phyloP scores from a whole-genome alignment of 805 yeast species.

The Hemisphaericaspora nanyangensis region DNA sequence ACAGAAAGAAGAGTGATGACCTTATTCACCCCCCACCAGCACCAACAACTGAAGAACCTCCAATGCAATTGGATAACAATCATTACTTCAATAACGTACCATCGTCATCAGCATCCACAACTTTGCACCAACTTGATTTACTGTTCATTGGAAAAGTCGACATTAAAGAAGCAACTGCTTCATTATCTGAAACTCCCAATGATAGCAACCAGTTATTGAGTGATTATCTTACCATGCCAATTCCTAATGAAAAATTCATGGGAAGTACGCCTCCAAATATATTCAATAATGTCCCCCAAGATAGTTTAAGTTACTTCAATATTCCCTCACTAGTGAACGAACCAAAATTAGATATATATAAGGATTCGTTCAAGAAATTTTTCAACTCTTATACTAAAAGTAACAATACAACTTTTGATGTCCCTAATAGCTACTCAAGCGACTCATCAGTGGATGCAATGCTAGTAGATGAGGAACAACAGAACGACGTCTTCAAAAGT shows the following conservation, averaged over 20 bases:
- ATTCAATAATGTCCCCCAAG: slow-evolving; percentile 7
- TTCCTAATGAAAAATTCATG: slow-evolving; percentile 6
- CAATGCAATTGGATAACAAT: slow-evolving; percentile 1
- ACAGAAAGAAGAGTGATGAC: background rate
- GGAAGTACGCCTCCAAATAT: slow-evolving; percentile 6
- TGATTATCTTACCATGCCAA: slow-evolving; percentile 7
- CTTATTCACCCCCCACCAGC: slow-evolving; percentile 1
- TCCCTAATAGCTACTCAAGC: background rate
- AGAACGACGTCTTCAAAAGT: background rate
- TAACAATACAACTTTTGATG: slow-evolving; percentile 1
- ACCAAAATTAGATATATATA: slow-evolving; percentile 7
- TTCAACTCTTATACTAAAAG: slow-evolving; percentile 2
- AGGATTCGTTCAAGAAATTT: slow-evolving; percentile 5
- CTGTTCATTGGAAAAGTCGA: too few species aligned
- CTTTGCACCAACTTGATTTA: too few species aligned
- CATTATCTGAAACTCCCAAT: slow-evolving; percentile 7
- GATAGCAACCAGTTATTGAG: slow-evolving; percentile 2
- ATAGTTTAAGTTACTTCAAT: slow-evolving; percentile 6
- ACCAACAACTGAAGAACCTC: slow-evolving; percentile 1
- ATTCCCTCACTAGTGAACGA: slow-evolving; percentile 7
- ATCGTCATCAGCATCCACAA: background rate
- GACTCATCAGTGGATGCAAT: background rate
- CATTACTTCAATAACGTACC: background rate
- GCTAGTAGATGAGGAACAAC: background rate
- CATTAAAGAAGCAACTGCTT: slow-evolving; percentile 1